Conservation (phyloP, 768 basidiomycete genomes). For the Amanita phalloides region DNA sequence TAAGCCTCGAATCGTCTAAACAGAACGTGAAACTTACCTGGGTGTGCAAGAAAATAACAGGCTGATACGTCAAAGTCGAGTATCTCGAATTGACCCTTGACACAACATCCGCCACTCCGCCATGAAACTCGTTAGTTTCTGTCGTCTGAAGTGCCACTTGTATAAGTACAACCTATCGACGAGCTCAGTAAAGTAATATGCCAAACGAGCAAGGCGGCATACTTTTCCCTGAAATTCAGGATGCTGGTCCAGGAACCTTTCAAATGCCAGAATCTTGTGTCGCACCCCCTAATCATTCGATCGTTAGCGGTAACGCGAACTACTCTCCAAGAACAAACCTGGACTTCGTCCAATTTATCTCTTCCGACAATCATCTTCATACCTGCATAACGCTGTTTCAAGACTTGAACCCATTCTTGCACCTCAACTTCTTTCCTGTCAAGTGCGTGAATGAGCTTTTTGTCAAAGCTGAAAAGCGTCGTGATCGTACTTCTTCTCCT, state of each 20-base stretch:
- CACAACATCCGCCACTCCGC: conserved; percentile 64
- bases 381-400: conserved; percentile 75
- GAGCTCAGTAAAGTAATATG: neutral
- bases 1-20: neutral
- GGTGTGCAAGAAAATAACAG: conserved; percentile 77
- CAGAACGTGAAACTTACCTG: conserved; percentile 19
- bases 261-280: conserved; percentile 79
- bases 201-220: neutral
- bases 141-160: conserved; percentile 84
- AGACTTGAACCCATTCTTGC: conserved; percentile 66
- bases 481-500: conserved; percentile 46
- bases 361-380: conserved; percentile 83
- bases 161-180: conserved; percentile 58
- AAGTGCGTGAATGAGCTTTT: neutral
- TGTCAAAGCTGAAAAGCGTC: neutral
- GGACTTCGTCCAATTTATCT: conserved; percentile 83
- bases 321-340: conserved; percentile 22
- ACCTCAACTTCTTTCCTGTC: conserved; percentile 66
- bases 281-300: conserved; percentile 44
- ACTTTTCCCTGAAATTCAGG: conserved; percentile 77
- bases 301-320: neutral
- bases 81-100: conserved; percentile 76
- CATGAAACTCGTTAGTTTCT: conserved; percentile 62
- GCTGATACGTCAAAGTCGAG: conserved; percentile 80
- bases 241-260: conserved; percentile 66